Evolutionary conservation across 139 green algal species (phyloP).

Genomic region (Trebouxia sp.): DNA sequence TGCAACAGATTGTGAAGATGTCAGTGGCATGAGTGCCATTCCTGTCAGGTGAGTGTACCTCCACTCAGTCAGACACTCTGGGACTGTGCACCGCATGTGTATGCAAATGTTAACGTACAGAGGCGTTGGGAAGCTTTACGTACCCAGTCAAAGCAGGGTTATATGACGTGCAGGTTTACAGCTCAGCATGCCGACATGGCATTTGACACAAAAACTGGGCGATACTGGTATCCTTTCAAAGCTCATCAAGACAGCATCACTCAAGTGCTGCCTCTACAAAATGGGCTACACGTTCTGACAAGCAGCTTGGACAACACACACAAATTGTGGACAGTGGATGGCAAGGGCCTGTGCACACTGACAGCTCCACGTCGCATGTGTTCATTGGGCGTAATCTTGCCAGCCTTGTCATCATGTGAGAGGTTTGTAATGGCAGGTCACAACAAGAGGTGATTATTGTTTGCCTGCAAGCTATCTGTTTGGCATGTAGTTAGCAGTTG

Average conservation of each 20-base stretch:
- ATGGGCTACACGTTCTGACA: background rate
- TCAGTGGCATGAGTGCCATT: no score
- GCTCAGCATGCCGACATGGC: background rate
- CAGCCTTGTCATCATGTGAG: background rate
- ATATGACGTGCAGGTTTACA: background rate
- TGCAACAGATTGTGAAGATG: no score
- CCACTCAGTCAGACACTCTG: no score
- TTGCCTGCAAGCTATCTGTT: background rate
- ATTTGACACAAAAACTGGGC: background rate
- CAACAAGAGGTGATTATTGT: background rate
- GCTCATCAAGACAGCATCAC: background rate
- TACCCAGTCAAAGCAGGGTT: no score
- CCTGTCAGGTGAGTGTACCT: no score
- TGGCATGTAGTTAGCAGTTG: background rate
- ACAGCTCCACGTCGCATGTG: background rate
- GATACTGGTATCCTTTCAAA: background rate
- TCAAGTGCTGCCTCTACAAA: background rate
- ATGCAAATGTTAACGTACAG: no score
- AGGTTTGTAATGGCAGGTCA: background rate
- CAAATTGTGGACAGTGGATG: constrained; percentile 2
- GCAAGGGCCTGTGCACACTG: background rate
- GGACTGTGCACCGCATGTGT: no score
- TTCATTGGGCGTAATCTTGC: background rate
- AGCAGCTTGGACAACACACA: background rate
- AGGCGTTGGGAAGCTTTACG: no score